These are phyloP conservation scores for Lunularia cruciata DNA, from an alignment of 225 moss, liverwort and hornwort genomes.

Conservation along the genomic window DNA sequence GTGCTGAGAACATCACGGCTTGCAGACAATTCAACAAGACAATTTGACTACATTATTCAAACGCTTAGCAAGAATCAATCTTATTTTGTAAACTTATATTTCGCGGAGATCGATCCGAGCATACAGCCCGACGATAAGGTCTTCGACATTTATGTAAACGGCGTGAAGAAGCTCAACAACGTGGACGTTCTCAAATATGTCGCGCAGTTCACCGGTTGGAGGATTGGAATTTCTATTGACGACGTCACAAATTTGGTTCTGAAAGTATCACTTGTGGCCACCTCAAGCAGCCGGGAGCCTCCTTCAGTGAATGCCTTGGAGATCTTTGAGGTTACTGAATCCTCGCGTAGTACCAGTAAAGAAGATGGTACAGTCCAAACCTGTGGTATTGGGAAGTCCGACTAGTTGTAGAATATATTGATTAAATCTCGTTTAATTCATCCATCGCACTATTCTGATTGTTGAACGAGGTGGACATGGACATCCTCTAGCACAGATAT, in stretches of 20 bases:
- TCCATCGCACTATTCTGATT: no score
- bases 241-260: background rate
- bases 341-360: background rate
- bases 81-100: background rate
- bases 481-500: no score
- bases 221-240: background rate
- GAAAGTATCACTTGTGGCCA: slow-evolving; percentile 10
- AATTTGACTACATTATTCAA: slow-evolving; percentile 2
- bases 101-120: background rate
- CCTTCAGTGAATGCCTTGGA: slow-evolving; percentile 20
- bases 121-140: background rate
- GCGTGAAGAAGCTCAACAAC: background rate
- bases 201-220: background rate
- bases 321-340: slow-evolving; percentile 13
- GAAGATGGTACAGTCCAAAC: background rate
- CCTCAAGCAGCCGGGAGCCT: background rate
- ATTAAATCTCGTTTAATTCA: no score
- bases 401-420: no score
- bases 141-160: background rate
- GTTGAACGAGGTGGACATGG: no score
- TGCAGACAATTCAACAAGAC: background rate
- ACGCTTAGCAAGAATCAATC: background rate
- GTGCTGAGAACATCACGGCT: background rate
- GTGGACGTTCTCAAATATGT: background rate
- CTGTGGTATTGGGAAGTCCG: no score